These are phyloP conservation scores for Trypanosoma cruzi DNA, from an alignment of 208 protist species.

Conservation along the genomic window DNA sequence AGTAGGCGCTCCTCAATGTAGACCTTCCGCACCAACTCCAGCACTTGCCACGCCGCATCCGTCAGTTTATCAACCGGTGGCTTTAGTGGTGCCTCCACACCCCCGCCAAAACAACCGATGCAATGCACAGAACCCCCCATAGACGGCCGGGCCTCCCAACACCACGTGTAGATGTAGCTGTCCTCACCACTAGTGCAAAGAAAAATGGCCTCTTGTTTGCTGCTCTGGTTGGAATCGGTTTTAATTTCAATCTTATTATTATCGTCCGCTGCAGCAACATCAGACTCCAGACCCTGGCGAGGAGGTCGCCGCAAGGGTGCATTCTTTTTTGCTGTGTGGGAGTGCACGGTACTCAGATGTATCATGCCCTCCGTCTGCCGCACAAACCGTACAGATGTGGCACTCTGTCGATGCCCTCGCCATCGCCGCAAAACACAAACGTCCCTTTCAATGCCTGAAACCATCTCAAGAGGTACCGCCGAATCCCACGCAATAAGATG, in stretches of 20 bases:
- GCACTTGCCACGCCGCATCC: slow-evolving; percentile 19
- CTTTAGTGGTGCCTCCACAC: slow-evolving; percentile 18
- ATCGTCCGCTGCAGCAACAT: not conserved
- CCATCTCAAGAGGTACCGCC: slow-evolving; percentile 25
- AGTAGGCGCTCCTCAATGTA: slow-evolving; percentile 58
- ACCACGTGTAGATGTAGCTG: slow-evolving; percentile 60
- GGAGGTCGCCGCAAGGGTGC: not conserved
- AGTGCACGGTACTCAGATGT: not conserved
- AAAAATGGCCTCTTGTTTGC: slow-evolving; percentile 20
- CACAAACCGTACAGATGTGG: slow-evolving; percentile 51
- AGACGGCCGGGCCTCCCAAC: slow-evolving; percentile 32
- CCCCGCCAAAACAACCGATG: slow-evolving; percentile 65
- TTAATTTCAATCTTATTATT: not conserved
- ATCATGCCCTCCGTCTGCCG: not conserved
- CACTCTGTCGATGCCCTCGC: slow-evolving; percentile 60
- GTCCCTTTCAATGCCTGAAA: slow-evolving; percentile 22
- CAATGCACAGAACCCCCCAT: slow-evolving; percentile 36
- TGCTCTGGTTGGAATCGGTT: not conserved
- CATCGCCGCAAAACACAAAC: slow-evolving; percentile 67
- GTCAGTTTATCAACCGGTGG: slow-evolving; percentile 37
- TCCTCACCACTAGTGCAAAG: slow-evolving; percentile 56
- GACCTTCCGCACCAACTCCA: slow-evolving; percentile 46
- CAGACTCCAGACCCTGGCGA: not conserved
- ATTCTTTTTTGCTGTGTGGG: not conserved
- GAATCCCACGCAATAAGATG: slow-evolving; percentile 28